These are phyloP conservation scores for Dactylellina drechsleri DNA, from an alignment of 2,329 filamentous ascomycete genomes.

Conservation along the genomic window DNA sequence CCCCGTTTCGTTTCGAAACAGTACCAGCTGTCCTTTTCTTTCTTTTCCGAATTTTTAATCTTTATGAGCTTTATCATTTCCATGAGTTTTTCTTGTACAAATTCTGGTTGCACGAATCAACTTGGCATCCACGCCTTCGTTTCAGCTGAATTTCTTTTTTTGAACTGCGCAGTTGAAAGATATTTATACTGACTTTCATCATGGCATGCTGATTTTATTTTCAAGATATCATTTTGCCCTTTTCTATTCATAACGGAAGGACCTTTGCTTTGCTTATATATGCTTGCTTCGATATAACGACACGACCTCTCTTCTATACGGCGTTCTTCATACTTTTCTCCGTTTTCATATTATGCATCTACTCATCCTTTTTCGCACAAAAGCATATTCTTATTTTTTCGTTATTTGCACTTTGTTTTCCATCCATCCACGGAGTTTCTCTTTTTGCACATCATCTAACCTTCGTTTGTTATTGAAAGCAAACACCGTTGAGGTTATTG, in stretches of 20 bases:
- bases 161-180: conserved; percentile 57
- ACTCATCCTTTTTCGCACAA: no score
- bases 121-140: conserved; percentile 3
- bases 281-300: conserved; percentile 3
- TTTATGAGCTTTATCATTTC: conserved; percentile 1
- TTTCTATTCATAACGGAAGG: conserved; percentile 15
- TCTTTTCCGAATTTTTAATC: neutral
- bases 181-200: conserved; percentile 61
- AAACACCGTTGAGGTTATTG: conserved; percentile 3
- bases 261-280: conserved; percentile 4
- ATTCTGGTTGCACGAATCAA: neutral
- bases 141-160: conserved; percentile 7
- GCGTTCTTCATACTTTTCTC: no score
- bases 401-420: no score
- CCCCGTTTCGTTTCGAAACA: conserved; percentile 8
- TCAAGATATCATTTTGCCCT: conserved; percentile 32
- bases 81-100: neutral
- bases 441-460: conserved; percentile 10
- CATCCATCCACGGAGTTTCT: neutral
- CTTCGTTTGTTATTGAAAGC: neutral
- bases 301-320: no score
- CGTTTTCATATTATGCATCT: no score
- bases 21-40: neutral
- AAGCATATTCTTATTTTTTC: no score
- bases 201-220: conserved; percentile 21